These are phyloP conservation scores for Piromyces sp. DNA, from an alignment of 192 early-diverging fungal genomes.

Conservation along the genomic window DNA sequence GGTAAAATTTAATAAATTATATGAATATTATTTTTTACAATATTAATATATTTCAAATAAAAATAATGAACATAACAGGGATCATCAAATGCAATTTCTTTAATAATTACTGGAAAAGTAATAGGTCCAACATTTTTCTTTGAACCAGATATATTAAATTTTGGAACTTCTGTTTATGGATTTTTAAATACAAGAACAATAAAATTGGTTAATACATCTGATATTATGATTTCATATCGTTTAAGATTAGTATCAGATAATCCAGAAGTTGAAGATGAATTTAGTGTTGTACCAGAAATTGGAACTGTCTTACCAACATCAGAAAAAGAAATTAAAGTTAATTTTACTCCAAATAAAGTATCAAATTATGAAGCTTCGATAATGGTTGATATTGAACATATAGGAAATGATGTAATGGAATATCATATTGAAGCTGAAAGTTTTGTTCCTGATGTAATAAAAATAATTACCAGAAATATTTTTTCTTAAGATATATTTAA, in stretches of 20 bases:
- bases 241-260: conserved; percentile 11
- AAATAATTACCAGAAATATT: too few relatives aligned
- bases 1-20: conserved; percentile 3
- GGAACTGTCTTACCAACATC: conserved; percentile 14
- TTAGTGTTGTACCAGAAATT: conserved; percentile 10
- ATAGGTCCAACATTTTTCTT: conserved; percentile 41
- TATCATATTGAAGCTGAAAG: conserved; percentile 22
- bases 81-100: conserved; percentile 11
- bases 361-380: conserved; percentile 13
- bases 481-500: too few relatives aligned
- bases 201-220: conserved; percentile 25
- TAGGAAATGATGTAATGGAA: conserved; percentile 17
- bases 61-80: conserved; percentile 15
- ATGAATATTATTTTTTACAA: too few relatives aligned
- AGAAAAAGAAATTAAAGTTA: conserved; percentile 8
- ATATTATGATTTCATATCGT: conserved; percentile 26
- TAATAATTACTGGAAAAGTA: conserved; percentile 23
- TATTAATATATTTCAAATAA: background rate
- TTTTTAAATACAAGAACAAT: conserved; percentile 14
- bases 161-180: conserved; percentile 22
- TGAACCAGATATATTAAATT: conserved; percentile 15
- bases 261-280: conserved; percentile 11
- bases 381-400: conserved; percentile 20
- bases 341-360: conserved; percentile 19
- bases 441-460: conserved; percentile 31